phyloP scores from a whole-genome alignment of 257 asterid species.

The Prunella vulgaris region DNA sequence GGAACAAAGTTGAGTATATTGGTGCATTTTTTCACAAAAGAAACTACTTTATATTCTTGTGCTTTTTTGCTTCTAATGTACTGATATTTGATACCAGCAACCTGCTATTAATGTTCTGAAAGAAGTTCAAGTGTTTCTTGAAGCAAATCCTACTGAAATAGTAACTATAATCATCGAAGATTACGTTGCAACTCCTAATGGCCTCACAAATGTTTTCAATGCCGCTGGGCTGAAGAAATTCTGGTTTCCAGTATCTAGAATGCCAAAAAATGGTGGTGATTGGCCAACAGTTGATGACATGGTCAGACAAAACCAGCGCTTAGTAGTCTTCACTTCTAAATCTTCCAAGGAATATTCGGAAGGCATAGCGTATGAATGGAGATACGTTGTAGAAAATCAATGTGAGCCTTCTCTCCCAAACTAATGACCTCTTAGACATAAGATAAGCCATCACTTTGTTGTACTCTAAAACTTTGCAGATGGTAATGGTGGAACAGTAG shows the following conservation, averaged over 20 bases:
- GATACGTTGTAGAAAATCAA: constrained; percentile 81
- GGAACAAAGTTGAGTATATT: not conserved
- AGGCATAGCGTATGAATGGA: constrained; percentile 89
- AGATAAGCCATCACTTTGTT: not conserved
- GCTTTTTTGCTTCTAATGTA: constrained; percentile 19
- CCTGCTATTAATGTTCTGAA: constrained; percentile 75
- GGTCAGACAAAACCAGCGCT: constrained; percentile 69
- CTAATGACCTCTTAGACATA: not conserved
- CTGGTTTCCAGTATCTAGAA: constrained; percentile 76
- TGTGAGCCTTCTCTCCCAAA: constrained; percentile 39
- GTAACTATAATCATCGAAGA: constrained; percentile 88
- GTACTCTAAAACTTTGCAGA: constrained; percentile 42
- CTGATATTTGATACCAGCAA: constrained; percentile 43
- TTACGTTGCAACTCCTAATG: constrained; percentile 70
- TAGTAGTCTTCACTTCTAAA: constrained; percentile 88
- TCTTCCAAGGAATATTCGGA: constrained; percentile 71
- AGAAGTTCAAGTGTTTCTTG: constrained; percentile 73
- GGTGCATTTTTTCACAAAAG: not conserved
- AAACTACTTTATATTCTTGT: not conserved
- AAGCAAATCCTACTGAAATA: constrained; percentile 78
- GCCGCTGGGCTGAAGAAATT: constrained; percentile 71
- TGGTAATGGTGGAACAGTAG: constrained; percentile 78
- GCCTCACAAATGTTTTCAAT: constrained; percentile 60
- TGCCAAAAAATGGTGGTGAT: constrained; percentile 81
- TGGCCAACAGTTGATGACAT: constrained; percentile 95